Conservation (phyloP, 495 filamentous ascomycete species). For the Penicillium subrubescens region DNA sequence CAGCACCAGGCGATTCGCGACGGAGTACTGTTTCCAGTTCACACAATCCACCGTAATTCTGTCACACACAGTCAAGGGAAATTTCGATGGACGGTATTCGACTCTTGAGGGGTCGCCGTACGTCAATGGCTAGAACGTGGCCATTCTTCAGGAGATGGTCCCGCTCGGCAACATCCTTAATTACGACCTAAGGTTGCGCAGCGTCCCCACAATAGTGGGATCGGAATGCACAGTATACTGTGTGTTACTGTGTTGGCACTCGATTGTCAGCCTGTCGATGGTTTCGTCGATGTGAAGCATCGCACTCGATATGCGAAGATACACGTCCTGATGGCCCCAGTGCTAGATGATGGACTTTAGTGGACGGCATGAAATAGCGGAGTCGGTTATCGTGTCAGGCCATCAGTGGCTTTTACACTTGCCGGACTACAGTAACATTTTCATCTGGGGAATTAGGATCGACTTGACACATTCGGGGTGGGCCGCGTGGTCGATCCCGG, state of each 20-base stretch:
- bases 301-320: constrained; percentile 20
- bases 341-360: constrained; percentile 9
- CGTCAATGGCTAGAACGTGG: constrained; percentile 64
- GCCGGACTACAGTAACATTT: constrained; percentile 14
- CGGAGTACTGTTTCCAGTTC: constrained; percentile 18
- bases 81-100: constrained; percentile 34
- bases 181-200: constrained; percentile 13
- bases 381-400: neutral
- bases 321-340: constrained; percentile 12
- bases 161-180: constrained; percentile 43
- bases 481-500: constrained; percentile 8
- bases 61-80: constrained; percentile 47
- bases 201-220: constrained; percentile 15
- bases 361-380: neutral
- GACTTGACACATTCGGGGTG: constrained; percentile 4
- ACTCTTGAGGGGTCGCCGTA: constrained; percentile 65
- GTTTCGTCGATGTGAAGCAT: constrained; percentile 13
- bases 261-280: constrained; percentile 16
- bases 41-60: constrained; percentile 26
- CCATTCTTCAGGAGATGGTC: constrained; percentile 49
- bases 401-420: constrained; percentile 14
- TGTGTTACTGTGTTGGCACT: constrained; percentile 24
- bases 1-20: constrained; percentile 19
- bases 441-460: constrained; percentile 17
- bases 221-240: constrained; percentile 23